Evolutionary conservation across 345 rosid species (phyloP), one percentile per base, ranked within the genome.

Genomic region (Passiflora organensis): DNA sequence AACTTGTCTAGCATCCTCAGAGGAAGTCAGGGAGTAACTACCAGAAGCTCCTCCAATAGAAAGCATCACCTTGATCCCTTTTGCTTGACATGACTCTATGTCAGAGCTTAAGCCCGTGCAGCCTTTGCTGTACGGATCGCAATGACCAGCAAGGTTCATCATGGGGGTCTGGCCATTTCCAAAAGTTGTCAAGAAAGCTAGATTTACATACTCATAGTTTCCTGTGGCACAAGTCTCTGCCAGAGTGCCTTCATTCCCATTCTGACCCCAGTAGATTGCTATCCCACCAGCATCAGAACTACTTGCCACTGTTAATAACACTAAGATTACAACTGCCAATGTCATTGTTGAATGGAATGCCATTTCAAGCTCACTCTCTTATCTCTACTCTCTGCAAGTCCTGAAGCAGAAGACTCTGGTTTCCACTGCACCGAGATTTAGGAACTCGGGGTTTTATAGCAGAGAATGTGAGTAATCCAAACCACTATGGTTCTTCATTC

Each of bases 41-140:
- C 28, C 50, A 46, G 50, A 18, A 46, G 50, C 50, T 46, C 50
- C 50, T 9, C 50, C 50, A 11, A 46, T 46, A 20, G 50, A 46
- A 20, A 46, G 50, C 50, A 20, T 46, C 14, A 46, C 50, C 50
- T 47, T 19, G 10, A 21, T 21, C 12, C 51, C 51, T 21, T 47
- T 20, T 11, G 51, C 51, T 20, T 21, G 51, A 2, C 51, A 21
- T 47, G 25, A 47, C 23, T 19, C 5, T 10, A 19, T 47, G 51
- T 47, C 51, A 3, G 32, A 19, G 23, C 25, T 47, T 10, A 47
- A 47, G 25, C n/a, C 20, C 20, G 24, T 47, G 51, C 51, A 47
- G 11, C 51, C 51, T 4, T 21, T 19, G 51, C 32, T 47, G 25
- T 8, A 47, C 12, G 51, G 51, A 20, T 47, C 51, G 51, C 51